Evolutionary conservation across 2,329 filamentous ascomycete species (phyloP), one percentile per base, ranked within the genome.

Genomic region (Dactylella cylindrospora): DNA sequence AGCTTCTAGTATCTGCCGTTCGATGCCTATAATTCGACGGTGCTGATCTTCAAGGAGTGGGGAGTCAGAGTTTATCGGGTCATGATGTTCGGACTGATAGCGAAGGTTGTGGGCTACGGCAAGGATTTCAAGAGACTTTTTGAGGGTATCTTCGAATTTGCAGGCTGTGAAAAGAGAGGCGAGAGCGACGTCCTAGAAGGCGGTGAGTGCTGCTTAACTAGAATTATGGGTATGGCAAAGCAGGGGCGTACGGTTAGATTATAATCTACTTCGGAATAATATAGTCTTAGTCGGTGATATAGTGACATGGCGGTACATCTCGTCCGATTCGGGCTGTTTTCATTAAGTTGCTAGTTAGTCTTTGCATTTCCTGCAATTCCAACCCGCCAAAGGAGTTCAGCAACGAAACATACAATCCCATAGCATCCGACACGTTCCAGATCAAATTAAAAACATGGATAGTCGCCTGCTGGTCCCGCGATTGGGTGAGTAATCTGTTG

Each of bases 61-160:
- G 87, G 81, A 13, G 85, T 85, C 29, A 84, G 72, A 72, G 32
- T 67, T 68, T 12, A 69, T 67, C 4, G 67, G 66, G 2, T 61
- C 55, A n/a, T n/a, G n/a, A n/a, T n/a, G n/a, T 19, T 69, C 67
- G 29, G 26, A 43, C 23, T 86, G 73, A 73, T 86, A 72, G 74
- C 84, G 67, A 69, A 95, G 76, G 70, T 95, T 96, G 74, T 91
- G 89, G 19, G 88, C 85, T 0, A 90, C 90, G 57, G 89, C 94
- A 12, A 97, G 78, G 64, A 98, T 94, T 66, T 98, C 93, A 55
- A 82, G 84, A 2, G 89, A 95, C 76, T 97, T 97, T 75, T 98
- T 98, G 67, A 96, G 81, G 0, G 93, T 98, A 73, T 98, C 93
- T 73, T 98, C 93, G 38, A 94, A 90, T 76, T 98, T 98, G 78